Evolutionary conservation across 2,329 filamentous ascomycete species (phyloP).

Genomic region (Plectosphaerella plurivora): DNA sequence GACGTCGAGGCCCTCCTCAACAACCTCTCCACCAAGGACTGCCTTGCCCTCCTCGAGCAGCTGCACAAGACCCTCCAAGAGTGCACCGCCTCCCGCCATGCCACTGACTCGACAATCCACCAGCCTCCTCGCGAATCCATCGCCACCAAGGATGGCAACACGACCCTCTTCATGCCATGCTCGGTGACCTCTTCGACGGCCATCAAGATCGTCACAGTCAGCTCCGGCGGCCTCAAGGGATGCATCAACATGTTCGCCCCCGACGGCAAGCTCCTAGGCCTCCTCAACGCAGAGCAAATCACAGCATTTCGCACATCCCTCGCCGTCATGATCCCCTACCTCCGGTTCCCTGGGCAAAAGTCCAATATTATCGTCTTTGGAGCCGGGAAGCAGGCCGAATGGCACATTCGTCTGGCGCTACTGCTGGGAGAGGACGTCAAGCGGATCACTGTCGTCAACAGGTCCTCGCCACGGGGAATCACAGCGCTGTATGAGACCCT

Average conservation of each 20-base stretch:
- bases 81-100: background rate
- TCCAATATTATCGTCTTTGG: conserved; percentile 17
- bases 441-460: conserved; percentile 26
- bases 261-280: conserved; percentile 27
- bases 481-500: conserved; percentile 8
- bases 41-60: background rate
- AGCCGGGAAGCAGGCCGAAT: conserved; percentile 37
- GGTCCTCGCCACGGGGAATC: conserved; percentile 13
- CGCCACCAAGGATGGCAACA: background rate
- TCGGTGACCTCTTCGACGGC: background rate
- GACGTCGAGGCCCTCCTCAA: background rate
- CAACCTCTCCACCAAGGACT: background rate
- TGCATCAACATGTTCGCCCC: background rate
- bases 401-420: conserved; percentile 64
- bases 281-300: conserved; percentile 64
- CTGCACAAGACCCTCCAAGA: background rate
- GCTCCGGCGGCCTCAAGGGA: background rate
- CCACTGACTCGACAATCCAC: background rate
- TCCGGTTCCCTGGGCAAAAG: conserved; percentile 16
- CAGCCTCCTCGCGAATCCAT: background rate
- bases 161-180: background rate
- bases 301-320: conserved; percentile 67
- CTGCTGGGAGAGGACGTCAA: conserved; percentile 34
- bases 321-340: conserved; percentile 57
- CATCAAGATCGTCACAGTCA: background rate